Evolutionary conservation across 192 early-diverging fungal genomes (phyloP).

Genomic region (Phlyctochytrium bullatum): DNA sequence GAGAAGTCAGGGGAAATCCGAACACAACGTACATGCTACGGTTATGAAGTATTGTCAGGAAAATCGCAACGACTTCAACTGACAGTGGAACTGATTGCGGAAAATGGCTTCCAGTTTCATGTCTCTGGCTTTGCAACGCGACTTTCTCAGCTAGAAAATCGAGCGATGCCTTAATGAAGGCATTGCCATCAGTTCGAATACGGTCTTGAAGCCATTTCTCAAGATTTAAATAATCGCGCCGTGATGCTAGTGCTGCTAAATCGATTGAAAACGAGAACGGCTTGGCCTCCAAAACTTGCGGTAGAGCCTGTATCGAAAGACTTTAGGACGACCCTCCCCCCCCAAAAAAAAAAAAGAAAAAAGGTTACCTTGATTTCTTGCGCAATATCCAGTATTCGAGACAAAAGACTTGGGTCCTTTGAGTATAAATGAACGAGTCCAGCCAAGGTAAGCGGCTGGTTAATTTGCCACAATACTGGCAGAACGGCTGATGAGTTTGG

Average conservation of each 20-base stretch:
- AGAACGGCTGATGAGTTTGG: conserved; percentile 63
- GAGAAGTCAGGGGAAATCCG: conserved; percentile 8
- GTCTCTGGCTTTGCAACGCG: conserved; percentile 41
- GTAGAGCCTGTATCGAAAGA: conserved; percentile 69
- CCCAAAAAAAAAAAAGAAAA: not conserved
- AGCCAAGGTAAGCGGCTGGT: conserved; percentile 53
- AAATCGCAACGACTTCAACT: conserved; percentile 63
- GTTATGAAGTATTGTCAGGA: conserved; percentile 59
- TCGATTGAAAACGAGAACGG: conserved; percentile 73
- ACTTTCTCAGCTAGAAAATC: conserved; percentile 73
- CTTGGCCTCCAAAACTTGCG: conserved; percentile 63
- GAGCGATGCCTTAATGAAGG: conserved; percentile 69
- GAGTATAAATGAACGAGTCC: conserved; percentile 70
- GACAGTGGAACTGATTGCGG: conserved; percentile 53
- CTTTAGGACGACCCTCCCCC: not conserved
- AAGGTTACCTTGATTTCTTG: conserved; percentile 76
- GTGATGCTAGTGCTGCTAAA: conserved; percentile 72
- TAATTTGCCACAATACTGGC: conserved; percentile 68
- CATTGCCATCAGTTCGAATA: conserved; percentile 57
- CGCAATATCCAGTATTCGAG: conserved; percentile 70
- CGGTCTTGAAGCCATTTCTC: conserved; percentile 84
- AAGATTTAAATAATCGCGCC: conserved; percentile 74
- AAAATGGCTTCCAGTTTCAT: conserved; percentile 26
- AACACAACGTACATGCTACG: conserved; percentile 25
- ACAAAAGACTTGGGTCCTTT: conserved; percentile 61